Conservation (phyloP, 257 asterid genomes). For the Eucommia ulmoides region DNA sequence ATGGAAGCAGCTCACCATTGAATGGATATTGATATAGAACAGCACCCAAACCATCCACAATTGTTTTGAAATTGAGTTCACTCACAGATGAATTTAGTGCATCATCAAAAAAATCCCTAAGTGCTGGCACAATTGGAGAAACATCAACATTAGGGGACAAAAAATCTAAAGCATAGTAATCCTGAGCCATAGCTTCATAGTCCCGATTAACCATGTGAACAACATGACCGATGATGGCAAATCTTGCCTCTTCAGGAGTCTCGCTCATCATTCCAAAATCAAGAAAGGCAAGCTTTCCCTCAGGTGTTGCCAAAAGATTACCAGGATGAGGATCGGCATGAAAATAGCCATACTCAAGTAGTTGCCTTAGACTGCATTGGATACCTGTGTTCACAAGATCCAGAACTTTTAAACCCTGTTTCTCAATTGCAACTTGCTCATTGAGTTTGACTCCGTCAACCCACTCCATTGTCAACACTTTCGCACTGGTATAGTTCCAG, state of each 20-base stretch:
- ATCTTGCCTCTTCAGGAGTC: constrained; percentile 95
- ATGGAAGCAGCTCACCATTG: constrained; percentile 49
- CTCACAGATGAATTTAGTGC: constrained; percentile 89
- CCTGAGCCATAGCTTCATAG: constrained; percentile 99
- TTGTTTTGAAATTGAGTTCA: constrained; percentile 91
- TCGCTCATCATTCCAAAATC: constrained; percentile 99
- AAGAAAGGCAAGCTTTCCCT: constrained; percentile 96
- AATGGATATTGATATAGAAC: constrained; percentile 86
- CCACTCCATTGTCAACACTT: constrained; percentile 99
- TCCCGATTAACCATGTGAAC: constrained; percentile 98
- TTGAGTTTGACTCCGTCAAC: constrained; percentile 90
- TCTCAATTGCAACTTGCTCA: constrained; percentile 90
- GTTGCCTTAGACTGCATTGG: constrained; percentile 95
- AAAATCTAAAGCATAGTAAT: constrained; percentile 87
- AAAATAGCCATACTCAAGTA: constrained; percentile 95
- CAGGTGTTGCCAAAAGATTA: constrained; percentile 90
- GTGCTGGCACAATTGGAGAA: constrained; percentile 90
- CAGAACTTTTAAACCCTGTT: constrained; percentile 90
- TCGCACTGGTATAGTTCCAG: constrained; percentile 94
- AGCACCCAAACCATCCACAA: constrained; percentile 92
- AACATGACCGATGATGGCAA: constrained; percentile 95
- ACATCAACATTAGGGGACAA: constrained; percentile 90
- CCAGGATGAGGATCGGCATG: constrained; percentile 99
- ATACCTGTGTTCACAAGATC: constrained; percentile 94
- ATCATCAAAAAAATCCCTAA: constrained; percentile 73